Percentiles rank a stretch among this genome's conserved stretches.
These are phyloP conservation scores for Vitis hybrid DNA, from an alignment of 177 flowering plant genomes.

Conservation along the genomic window DNA sequence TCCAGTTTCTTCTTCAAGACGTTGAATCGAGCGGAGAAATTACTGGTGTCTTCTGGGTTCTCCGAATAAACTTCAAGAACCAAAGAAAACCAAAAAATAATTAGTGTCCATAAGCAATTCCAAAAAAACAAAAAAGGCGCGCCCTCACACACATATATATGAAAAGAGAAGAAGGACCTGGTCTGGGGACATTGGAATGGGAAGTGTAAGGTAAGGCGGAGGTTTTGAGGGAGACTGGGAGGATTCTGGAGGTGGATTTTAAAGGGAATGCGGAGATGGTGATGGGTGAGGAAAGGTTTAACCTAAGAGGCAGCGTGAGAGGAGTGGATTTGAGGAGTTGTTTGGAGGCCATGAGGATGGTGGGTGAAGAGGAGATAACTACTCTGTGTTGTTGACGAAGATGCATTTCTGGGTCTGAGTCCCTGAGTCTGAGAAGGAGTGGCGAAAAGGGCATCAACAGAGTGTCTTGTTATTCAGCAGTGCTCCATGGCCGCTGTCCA, in stretches of 20 bases:
- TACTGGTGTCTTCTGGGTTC: conserved; percentile 12
- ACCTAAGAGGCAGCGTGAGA: neutral
- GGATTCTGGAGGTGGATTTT: conserved; percentile 10
- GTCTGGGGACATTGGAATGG: conserved; percentile 23
- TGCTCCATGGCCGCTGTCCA: too few species aligned
- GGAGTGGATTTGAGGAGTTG: conserved; percentile 18
- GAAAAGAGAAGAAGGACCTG: conserved; percentile 22
- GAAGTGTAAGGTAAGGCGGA: conserved; percentile 25
- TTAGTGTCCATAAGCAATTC: too few species aligned
- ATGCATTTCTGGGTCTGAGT: too few species aligned
- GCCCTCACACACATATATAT: neutral
- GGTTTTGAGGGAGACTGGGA: conserved; percentile 13
- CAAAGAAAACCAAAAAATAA: conserved; percentile 1
- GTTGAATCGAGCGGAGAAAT: conserved; percentile 12
- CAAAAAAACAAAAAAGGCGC: neutral
- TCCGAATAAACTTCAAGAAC: conserved; percentile 22
- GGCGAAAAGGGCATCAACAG: too few species aligned
- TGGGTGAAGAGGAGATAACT: too few species aligned
- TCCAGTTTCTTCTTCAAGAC: conserved; percentile 41
- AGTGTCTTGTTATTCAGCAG: too few species aligned
- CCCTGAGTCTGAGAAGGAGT: too few species aligned
- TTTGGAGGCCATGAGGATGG: conserved; percentile 25
- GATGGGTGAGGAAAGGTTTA: conserved; percentile 4
- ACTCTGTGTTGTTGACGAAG: too few species aligned
- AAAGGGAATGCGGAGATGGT: conserved; percentile 8